A percentile compares a stretch with the other conserved stretches of the same genome.
These are phyloP conservation scores for Brettanomyces bruxellensis DNA, from an alignment of 805 yeast species.

Conservation along the genomic window DNA sequence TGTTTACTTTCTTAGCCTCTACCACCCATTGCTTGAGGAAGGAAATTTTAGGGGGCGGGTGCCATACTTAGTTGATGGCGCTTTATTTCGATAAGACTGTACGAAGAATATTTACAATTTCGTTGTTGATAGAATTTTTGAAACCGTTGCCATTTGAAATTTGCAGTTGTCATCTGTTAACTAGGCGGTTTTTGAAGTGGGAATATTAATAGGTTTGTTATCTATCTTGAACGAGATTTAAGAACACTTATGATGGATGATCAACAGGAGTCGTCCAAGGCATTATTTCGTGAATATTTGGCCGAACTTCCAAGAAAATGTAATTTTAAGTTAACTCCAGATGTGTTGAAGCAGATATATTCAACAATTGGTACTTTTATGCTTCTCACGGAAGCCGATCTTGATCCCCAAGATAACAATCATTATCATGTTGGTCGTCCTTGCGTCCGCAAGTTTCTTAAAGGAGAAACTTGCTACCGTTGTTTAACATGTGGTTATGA, in stretches of 20 bases:
- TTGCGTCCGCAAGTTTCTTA: conserved; percentile 61
- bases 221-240: too few species aligned
- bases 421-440: conserved; percentile 53
- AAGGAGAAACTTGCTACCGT: conserved; percentile 76
- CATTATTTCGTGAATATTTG: conserved; percentile 19
- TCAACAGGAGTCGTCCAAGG: conserved; percentile 1
- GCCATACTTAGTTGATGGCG: too few species aligned
- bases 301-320: conserved; percentile 29
- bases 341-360: conserved; percentile 27
- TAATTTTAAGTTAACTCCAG: conserved; percentile 24
- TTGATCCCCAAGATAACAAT: conserved; percentile 15
- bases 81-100: too few species aligned
- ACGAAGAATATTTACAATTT: too few species aligned
- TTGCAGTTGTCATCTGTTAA: too few species aligned
- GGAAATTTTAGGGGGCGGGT: too few species aligned
- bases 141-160: too few species aligned
- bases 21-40: too few species aligned
- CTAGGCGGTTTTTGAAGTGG: too few species aligned
- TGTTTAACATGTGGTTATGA: conserved; percentile 72
- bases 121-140: too few species aligned
- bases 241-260: neutral
- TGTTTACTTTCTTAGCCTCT: too few species aligned
- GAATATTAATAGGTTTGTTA: too few species aligned
- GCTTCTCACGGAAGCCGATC: conserved; percentile 7
- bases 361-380: conserved; percentile 24